A percentile compares a stretch with the other conserved stretches of the same genome.
Conservation (phyloP, 495 filamentous ascomycete species). For the Achaetomiella virescens region DNA sequence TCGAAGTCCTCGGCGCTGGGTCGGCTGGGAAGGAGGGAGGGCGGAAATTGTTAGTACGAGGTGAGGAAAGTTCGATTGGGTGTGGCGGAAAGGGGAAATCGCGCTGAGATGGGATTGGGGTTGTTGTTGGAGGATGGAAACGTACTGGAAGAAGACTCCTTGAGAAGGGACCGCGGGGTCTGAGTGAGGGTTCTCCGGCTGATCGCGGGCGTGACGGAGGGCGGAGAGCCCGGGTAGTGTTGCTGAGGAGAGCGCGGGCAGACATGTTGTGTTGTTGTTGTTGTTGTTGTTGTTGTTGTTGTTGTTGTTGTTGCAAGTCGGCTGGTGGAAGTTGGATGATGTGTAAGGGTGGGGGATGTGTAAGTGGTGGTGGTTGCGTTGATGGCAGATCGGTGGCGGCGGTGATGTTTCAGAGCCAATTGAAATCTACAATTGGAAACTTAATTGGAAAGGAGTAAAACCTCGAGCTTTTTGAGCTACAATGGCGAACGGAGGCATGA, state of each 20-base stretch:
- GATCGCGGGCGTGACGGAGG: constrained; percentile 1
- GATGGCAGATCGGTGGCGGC: background rate
- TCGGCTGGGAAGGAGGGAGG: constrained; percentile 18
- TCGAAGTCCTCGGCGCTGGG: constrained; percentile 46
- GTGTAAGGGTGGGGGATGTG: background rate
- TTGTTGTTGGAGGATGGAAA: background rate
- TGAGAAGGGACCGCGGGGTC: background rate
- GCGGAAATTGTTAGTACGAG: background rate
- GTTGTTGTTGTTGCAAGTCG: background rate
- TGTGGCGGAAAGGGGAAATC: background rate
- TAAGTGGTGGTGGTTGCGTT: background rate
- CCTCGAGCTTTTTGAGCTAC: background rate
- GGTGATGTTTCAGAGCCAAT: background rate
- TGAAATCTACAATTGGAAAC: background rate
- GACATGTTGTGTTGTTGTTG: constrained; percentile 7
- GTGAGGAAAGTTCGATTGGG: too few relatives aligned
- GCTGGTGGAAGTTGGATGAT: background rate
- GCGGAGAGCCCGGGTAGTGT: background rate
- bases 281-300: too few relatives aligned
- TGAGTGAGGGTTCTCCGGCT: constrained; percentile 5
- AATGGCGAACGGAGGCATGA: background rate
- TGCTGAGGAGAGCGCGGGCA: constrained; percentile 6
- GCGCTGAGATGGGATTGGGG: too few relatives aligned
- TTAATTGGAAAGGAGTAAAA: background rate
- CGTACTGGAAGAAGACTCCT: constrained; percentile 7